Conservation (phyloP, 306 rosid genomes). For the Quercus robur region DNA sequence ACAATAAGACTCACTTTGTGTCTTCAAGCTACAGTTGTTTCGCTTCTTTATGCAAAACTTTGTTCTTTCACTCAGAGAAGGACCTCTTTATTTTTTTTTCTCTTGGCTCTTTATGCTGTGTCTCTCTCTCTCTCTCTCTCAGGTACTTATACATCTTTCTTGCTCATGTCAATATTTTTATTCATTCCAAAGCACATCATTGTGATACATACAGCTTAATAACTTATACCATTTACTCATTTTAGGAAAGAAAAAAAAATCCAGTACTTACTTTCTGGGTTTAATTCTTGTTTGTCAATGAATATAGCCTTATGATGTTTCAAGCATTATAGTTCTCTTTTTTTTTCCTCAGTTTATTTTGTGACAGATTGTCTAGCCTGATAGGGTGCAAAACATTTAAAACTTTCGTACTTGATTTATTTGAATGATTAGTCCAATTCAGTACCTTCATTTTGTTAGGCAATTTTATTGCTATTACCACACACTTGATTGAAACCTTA, state of each 20-base stretch:
- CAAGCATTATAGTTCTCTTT: not conserved
- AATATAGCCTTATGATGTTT: not conserved
- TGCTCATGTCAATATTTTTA: not conserved
- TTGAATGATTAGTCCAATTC: no score
- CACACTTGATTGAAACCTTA: not conserved
- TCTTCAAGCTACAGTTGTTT: conserved; percentile 4
- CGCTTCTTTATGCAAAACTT: conserved; percentile 20
- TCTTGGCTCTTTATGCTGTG: conserved; percentile 11
- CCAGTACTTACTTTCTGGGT: not conserved
- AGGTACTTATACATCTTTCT: conserved; percentile 17
- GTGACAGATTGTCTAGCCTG: not conserved
- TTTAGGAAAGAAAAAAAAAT: not conserved
- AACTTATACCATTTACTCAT: not conserved
- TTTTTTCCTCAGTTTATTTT: not conserved
- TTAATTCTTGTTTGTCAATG: not conserved
- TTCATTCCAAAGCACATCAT: not conserved
- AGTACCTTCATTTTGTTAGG: no score
- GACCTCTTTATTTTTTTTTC: not conserved
- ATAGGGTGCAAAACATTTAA: not conserved
- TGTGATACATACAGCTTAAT: not conserved
- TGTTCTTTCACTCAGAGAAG: not conserved
- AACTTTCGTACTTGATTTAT: no score
- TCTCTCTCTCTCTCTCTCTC: conserved; percentile 6
- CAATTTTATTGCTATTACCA: no score
- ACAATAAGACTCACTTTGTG: not conserved